A percentile compares a stretch with the other conserved stretches of the same genome.
phyloP scores from a whole-genome alignment of 768 basidiomycete genomes.

The Amanita jacksonii region DNA sequence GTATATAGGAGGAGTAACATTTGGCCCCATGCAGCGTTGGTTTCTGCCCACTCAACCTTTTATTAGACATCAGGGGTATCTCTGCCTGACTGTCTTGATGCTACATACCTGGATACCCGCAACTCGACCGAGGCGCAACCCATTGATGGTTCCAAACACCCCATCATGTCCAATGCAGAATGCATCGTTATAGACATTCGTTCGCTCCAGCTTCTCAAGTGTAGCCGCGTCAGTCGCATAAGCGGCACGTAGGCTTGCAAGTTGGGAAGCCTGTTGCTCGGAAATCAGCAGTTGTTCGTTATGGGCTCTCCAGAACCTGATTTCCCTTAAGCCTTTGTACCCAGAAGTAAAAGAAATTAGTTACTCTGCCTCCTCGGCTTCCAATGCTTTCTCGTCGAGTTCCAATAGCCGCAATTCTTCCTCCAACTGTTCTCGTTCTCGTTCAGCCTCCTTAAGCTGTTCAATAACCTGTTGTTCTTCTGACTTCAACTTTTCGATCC shows the following conservation, averaged over 20 bases:
- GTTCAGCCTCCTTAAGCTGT: slow-evolving; percentile 67
- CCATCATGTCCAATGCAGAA: slow-evolving; percentile 95
- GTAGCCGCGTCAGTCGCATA: slow-evolving; percentile 70
- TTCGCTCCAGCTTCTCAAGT: slow-evolving; percentile 77
- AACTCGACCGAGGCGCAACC: slow-evolving; percentile 82
- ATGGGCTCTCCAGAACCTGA: slow-evolving; percentile 75
- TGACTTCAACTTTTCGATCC: slow-evolving; percentile 59
- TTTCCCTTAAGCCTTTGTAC: slow-evolving; percentile 9
- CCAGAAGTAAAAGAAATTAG: slow-evolving; percentile 19
- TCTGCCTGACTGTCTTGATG: slow-evolving; percentile 7
- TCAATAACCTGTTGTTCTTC: slow-evolving; percentile 65
- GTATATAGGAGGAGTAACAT: slow-evolving; percentile 87
- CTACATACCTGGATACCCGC: slow-evolving; percentile 60
- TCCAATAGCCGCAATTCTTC: slow-evolving; percentile 64
- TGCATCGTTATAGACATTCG: slow-evolving; percentile 93
- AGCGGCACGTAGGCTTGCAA: slow-evolving; percentile 65
- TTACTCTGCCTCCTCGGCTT: slow-evolving; percentile 76
- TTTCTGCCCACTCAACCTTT: slow-evolving; percentile 96
- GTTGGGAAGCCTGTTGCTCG: slow-evolving; percentile 58
- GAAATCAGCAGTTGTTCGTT: slow-evolving; percentile 60
- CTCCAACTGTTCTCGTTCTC: slow-evolving; percentile 67
- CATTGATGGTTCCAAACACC: slow-evolving; percentile 97
- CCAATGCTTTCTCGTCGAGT: slow-evolving; percentile 67
- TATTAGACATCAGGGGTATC: slow-evolving; percentile 8
- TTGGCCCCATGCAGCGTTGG: slow-evolving; percentile 98